A percentile compares a stretch with the other conserved stretches of the same genome.
Conservation (phyloP, 164 flowering plant genomes). For the Brasenia schreberi region DNA sequence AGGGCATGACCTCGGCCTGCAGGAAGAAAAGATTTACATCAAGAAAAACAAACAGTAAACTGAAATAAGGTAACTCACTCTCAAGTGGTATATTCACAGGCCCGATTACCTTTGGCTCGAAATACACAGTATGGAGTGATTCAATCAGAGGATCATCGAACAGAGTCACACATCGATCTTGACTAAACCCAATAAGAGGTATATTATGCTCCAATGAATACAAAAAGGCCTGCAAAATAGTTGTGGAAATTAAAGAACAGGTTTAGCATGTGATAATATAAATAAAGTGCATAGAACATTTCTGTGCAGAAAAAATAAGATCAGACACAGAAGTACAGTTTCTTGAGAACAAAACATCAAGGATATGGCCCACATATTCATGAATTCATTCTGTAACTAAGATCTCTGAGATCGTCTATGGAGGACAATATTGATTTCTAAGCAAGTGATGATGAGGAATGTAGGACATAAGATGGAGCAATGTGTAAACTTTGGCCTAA, state of each 20-base stretch:
- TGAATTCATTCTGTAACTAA: too few species aligned
- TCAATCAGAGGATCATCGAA: conserved; percentile 75
- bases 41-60: background rate
- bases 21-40: background rate
- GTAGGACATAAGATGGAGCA: too few species aligned
- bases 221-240: conserved; percentile 51
- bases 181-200: conserved; percentile 76
- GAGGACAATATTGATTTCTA: too few species aligned
- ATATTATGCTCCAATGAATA: conserved; percentile 67
- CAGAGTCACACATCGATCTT: conserved; percentile 69
- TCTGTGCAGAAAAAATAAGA: background rate
- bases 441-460: too few species aligned
- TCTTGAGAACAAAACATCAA: too few species aligned
- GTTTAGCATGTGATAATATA: background rate
- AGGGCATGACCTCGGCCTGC: conserved; percentile 83
- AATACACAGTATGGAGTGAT: conserved; percentile 60
- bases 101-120: conserved; percentile 71
- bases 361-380: too few species aligned
- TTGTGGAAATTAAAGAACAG: background rate
- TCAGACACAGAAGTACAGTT: background rate
- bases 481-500: too few species aligned
- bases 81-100: background rate
- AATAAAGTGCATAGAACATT: background rate
- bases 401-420: too few species aligned
- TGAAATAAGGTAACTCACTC: background rate